Percentiles rank a stretch among this genome's conserved stretches.
These are phyloP conservation scores for Teratosphaeria gauchensis DNA, from an alignment of 2,329 filamentous ascomycete species.

Conservation along the genomic window DNA sequence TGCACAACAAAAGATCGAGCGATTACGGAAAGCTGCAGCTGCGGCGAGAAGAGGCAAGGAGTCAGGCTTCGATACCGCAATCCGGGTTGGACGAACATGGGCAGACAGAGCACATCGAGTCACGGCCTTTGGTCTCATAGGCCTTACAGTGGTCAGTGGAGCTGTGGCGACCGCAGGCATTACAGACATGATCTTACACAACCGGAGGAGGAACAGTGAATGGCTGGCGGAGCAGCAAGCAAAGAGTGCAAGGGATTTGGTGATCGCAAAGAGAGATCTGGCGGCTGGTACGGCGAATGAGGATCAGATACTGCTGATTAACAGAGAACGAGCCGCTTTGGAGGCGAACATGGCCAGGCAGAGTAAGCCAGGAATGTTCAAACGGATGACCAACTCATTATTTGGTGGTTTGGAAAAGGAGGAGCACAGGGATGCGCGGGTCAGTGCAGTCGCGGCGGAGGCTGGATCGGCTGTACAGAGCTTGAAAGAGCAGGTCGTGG, in stretches of 20 bases:
- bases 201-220: constrained; percentile 53
- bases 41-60: constrained; percentile 40
- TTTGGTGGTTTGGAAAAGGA: constrained; percentile 26
- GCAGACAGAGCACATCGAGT: constrained; percentile 53
- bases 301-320: constrained; percentile 43
- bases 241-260: constrained; percentile 33
- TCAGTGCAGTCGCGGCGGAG: constrained; percentile 17
- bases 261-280: constrained; percentile 35
- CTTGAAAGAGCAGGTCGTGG: constrained; percentile 10
- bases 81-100: constrained; percentile 44
- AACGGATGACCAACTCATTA: constrained; percentile 22
- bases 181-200: constrained; percentile 58
- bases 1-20: constrained; percentile 44
- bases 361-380: constrained; percentile 28
- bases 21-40: constrained; percentile 41
- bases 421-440: constrained; percentile 28
- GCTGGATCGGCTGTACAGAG: constrained; percentile 4
- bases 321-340: constrained; percentile 53
- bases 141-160: constrained; percentile 50
- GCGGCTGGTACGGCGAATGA: constrained; percentile 36
- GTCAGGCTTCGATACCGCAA: constrained; percentile 44
- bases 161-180: constrained; percentile 55
- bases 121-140: constrained; percentile 51
- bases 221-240: constrained; percentile 48
- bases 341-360: constrained; percentile 39